Conservation (phyloP, 2,329 filamentous ascomycete species). For the Aspergillus ochraceus region DNA sequence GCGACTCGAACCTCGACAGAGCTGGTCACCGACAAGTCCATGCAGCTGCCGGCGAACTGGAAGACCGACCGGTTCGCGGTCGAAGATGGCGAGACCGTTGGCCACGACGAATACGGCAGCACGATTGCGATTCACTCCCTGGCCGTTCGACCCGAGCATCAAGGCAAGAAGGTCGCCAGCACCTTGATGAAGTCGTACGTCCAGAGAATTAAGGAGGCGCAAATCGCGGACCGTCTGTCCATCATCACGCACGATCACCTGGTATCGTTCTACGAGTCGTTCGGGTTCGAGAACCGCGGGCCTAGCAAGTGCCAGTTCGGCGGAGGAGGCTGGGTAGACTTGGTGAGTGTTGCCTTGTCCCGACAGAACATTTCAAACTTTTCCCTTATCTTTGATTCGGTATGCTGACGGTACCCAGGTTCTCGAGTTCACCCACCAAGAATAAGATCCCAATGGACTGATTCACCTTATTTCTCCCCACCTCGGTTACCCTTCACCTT, state of each 20-base stretch:
- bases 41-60: constrained; percentile 73
- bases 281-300: constrained; percentile 70
- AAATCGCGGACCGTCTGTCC: constrained; percentile 69
- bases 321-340: constrained; percentile 78
- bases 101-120: constrained; percentile 70
- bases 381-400: background rate
- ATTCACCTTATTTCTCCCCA: background rate
- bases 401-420: constrained; percentile 19
- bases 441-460: constrained; percentile 12
- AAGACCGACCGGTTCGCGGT: constrained; percentile 44
- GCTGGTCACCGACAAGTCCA: constrained; percentile 71
- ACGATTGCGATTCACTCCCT: constrained; percentile 83
- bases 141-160: constrained; percentile 73
- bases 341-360: constrained; percentile 56
- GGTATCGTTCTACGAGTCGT: constrained; percentile 72
- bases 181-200: constrained; percentile 75
- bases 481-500: background rate
- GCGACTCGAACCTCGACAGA: constrained; percentile 67
- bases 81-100: constrained; percentile 50
- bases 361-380: background rate
- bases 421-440: constrained; percentile 26
- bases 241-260: constrained; percentile 75
- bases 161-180: constrained; percentile 71
- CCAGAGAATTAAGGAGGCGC: constrained; percentile 70
- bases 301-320: constrained; percentile 70